phyloP scores from a whole-genome alignment of 306 rosid genomes.

The Quercus berberidifolia region DNA sequence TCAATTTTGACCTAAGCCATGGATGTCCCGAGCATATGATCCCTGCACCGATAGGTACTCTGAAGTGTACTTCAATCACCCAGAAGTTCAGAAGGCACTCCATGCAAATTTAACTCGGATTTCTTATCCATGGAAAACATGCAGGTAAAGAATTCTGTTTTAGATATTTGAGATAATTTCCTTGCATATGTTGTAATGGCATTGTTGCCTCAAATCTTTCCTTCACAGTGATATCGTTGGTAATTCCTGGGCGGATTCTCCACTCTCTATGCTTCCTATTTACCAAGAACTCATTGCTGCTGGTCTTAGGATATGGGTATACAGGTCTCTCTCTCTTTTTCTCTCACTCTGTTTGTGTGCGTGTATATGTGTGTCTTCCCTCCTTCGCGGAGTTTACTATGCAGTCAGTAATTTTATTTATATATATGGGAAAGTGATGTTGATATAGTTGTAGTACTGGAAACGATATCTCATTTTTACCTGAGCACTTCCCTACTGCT shows the following conservation, averaged over 20 bases:
- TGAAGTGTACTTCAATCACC: conserved; percentile 71
- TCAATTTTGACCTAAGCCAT: conserved; percentile 63
- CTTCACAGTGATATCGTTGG: conserved; percentile 68
- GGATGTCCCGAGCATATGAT: conserved; percentile 95
- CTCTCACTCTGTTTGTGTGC: neutral
- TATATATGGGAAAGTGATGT: conserved; percentile 4
- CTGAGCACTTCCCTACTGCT: neutral
- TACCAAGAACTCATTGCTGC: conserved; percentile 79
- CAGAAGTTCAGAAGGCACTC: conserved; percentile 87
- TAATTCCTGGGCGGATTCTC: conserved; percentile 84
- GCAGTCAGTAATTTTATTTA: neutral
- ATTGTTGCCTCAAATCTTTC: conserved; percentile 9
- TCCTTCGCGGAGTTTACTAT: conserved; percentile 2
- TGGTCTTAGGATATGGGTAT: conserved; percentile 78
- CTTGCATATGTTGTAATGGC: neutral
- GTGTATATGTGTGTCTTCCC: neutral
- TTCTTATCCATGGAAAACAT: conserved; percentile 78
- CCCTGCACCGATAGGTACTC: conserved; percentile 92
- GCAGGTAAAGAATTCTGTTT: conserved; percentile 52
- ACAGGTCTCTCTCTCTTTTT: conserved; percentile 44
- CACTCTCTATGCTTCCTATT: conserved; percentile 89
- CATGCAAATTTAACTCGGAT: conserved; percentile 84
- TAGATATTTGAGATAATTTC: conserved; percentile 14
- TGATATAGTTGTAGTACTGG: neutral
- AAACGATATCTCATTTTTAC: neutral